Percentiles rank a stretch among this genome's conserved stretches.
phyloP scores from a whole-genome alignment of 176 grass and related monocot species.

The Lolium perenne region DNA sequence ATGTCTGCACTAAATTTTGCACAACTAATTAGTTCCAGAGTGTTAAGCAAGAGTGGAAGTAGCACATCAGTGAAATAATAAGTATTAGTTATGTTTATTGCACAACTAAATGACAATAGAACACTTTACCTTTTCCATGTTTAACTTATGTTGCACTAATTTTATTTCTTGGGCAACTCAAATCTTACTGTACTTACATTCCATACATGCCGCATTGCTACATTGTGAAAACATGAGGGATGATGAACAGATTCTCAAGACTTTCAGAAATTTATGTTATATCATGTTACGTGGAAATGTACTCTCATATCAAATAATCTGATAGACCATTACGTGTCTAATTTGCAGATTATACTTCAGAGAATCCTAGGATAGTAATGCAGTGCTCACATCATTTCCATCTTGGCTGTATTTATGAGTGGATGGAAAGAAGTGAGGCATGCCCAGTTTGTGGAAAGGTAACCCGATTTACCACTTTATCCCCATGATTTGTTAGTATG shows the following conservation, averaged over 20 bases:
- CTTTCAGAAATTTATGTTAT: background rate
- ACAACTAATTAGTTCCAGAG: background rate
- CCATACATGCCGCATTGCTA: background rate
- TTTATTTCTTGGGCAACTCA: background rate
- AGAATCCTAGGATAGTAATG: conserved; percentile 91
- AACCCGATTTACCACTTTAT: conserved; percentile 3
- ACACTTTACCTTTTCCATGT: background rate
- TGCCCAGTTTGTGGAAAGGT: conserved; percentile 98
- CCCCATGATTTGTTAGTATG: background rate
- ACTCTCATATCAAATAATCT: conserved; percentile 7
- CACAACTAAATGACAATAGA: background rate
- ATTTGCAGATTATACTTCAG: conserved; percentile 83
- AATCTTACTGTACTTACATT: background rate
- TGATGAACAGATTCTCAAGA: background rate
- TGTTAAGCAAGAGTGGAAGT: background rate
- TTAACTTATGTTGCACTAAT: conserved; percentile 23
- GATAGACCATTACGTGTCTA: conserved; percentile 20
- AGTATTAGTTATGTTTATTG: background rate
- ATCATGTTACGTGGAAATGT: background rate
- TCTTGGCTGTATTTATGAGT: conserved; percentile 97
- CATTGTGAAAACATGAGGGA: background rate
- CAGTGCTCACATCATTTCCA: conserved; percentile 97
- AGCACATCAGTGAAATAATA: background rate
- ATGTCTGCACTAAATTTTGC: background rate
- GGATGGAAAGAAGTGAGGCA: conserved; percentile 98